Conservation (phyloP, 495 filamentous ascomycete species). For the Podospora comata region DNA sequence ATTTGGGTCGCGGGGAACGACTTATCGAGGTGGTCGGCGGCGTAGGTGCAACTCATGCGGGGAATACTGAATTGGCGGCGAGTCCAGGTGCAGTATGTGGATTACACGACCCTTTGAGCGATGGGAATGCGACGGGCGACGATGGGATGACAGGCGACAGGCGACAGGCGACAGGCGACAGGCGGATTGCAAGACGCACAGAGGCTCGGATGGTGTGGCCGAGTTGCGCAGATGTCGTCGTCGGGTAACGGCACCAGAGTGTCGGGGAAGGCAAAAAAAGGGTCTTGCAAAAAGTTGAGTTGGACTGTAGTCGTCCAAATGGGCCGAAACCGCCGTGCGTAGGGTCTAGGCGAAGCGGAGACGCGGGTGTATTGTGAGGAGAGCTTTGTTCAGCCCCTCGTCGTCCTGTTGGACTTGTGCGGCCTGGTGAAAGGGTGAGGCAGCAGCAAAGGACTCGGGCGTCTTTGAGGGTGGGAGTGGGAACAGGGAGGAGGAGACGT, state of each 20-base stretch:
- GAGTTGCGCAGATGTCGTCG: slow-evolving; percentile 7
- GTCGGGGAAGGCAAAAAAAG: not conserved
- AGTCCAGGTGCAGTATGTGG: not conserved
- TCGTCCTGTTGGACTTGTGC: slow-evolving; percentile 5
- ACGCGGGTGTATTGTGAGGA: not conserved
- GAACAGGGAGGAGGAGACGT: slow-evolving; percentile 4
- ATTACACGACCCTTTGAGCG: not conserved
- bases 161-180: not conserved
- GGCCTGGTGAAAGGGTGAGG: slow-evolving; percentile 6
- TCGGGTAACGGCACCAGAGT: not conserved
- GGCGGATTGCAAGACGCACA: not conserved
- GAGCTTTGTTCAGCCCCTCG: slow-evolving; percentile 3
- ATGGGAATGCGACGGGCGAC: not conserved
- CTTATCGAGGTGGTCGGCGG: not conserved
- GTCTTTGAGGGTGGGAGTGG: slow-evolving; percentile 9
- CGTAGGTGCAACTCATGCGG: slow-evolving; percentile 1
- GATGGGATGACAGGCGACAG: not conserved
- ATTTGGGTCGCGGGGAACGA: not conserved
- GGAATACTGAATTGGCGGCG: not conserved
- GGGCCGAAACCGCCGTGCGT: slow-evolving; percentile 6
- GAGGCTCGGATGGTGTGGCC: slow-evolving; percentile 6
- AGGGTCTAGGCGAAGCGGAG: slow-evolving; percentile 13
- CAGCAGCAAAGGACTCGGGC: slow-evolving; percentile 1
- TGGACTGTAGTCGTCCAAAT: not conserved
- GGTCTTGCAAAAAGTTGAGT: slow-evolving; percentile 3